A percentile compares a stretch with the other conserved stretches of the same genome.
Conservation (phyloP, 306 rosid species). For the Sesbania bispinosa region DNA sequence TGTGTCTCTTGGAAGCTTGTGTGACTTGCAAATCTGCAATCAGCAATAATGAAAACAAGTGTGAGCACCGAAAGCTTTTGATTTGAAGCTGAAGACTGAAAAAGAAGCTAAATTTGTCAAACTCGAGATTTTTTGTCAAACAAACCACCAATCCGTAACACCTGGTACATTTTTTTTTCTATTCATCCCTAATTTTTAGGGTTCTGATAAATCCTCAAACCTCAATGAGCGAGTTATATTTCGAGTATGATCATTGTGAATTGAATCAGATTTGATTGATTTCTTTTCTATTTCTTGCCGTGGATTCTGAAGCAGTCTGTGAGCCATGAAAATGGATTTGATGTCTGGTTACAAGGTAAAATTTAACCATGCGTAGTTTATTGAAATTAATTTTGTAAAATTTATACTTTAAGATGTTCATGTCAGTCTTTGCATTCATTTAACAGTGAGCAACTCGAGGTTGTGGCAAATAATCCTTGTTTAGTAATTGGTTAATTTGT, state of each 20-base stretch:
- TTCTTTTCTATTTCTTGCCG: not conserved
- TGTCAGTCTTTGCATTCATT: not conserved
- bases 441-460: constrained; percentile 2
- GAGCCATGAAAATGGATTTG: constrained; percentile 75
- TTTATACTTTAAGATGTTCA: not conserved
- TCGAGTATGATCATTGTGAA: not conserved
- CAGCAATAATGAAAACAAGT: not conserved
- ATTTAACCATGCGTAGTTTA: not conserved
- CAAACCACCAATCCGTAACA: not conserved
- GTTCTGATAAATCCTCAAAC: constrained; percentile 14
- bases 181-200: constrained; percentile 3
- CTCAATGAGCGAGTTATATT: not conserved
- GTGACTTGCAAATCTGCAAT: not conserved
- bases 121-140: not conserved
- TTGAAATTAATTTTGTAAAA: not conserved
- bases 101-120: not conserved
- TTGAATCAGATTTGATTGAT: constrained; percentile 8
- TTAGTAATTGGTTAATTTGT: not conserved
- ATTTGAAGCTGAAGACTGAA: not conserved
- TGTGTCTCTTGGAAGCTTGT: not conserved
- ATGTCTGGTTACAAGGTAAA: constrained; percentile 91
- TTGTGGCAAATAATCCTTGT: not conserved
- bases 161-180: constrained; percentile 18
- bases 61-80: not conserved
- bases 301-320: constrained; percentile 27